phyloP scores from a whole-genome alignment of 2,329 filamentous ascomycete species.

The Pseudopyrenochaeta lycopersici region DNA sequence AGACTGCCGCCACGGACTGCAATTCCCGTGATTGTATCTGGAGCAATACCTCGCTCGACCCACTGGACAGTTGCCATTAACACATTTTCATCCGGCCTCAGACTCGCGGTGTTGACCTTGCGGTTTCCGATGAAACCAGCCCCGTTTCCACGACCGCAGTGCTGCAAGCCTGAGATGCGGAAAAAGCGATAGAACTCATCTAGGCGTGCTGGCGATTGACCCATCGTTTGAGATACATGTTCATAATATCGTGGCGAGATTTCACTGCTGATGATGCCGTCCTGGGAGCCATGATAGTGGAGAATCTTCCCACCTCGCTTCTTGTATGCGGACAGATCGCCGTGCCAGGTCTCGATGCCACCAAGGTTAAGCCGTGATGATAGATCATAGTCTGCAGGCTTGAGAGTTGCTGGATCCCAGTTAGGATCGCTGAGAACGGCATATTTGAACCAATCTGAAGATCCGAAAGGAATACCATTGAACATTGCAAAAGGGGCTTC shows the following conservation, averaged over 20 bases:
- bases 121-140: constrained; percentile 49
- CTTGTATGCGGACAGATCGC: constrained; percentile 49
- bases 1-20: constrained; percentile 40
- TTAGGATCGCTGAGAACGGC: constrained; percentile 57
- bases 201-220: constrained; percentile 38
- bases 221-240: constrained; percentile 56
- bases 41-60: constrained; percentile 55
- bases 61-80: constrained; percentile 59
- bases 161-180: constrained; percentile 61
- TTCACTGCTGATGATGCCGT: constrained; percentile 55
- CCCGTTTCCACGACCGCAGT: constrained; percentile 61
- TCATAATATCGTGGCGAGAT: constrained; percentile 61
- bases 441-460: constrained; percentile 60
- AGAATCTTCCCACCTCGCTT: constrained; percentile 57
- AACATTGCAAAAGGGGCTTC: constrained; percentile 48
- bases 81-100: constrained; percentile 54
- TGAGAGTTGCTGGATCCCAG: constrained; percentile 53
- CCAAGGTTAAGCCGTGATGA: constrained; percentile 48
- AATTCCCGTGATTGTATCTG: constrained; percentile 49
- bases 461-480: constrained; percentile 54
- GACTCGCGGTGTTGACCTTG: constrained; percentile 25
- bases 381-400: constrained; percentile 52
- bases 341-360: constrained; percentile 53
- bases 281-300: constrained; percentile 56
- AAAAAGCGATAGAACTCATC: constrained; percentile 62